These are phyloP conservation scores for Sapria himalayana DNA, from an alignment of 345 rosid species.

Conservation along the genomic window DNA sequence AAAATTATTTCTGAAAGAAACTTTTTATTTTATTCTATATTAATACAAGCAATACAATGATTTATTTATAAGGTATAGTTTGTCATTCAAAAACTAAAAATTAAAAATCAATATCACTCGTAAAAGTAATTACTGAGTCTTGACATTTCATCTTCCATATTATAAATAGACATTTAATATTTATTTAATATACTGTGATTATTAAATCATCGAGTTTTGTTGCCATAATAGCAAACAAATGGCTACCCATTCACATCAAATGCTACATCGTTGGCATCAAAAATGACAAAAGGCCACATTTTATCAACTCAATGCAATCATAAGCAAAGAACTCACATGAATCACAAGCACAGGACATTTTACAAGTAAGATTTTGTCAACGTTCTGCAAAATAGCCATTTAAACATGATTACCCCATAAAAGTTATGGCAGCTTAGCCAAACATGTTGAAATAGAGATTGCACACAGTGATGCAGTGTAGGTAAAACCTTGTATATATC, in stretches of 20 bases:
- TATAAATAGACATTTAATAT: background rate
- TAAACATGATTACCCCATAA: slow-evolving; percentile 7
- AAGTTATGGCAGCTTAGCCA: background rate
- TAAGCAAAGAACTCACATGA: slow-evolving; percentile 29
- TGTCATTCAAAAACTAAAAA: too few species aligned
- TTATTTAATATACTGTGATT: background rate
- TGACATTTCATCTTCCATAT: too few species aligned
- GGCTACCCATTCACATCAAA: background rate
- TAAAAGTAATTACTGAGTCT: too few species aligned
- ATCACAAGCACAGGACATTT: slow-evolving; percentile 62
- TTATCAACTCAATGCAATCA: too few species aligned
- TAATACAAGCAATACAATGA: too few species aligned
- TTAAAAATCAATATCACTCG: too few species aligned
- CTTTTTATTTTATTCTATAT: too few species aligned
- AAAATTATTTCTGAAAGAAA: too few species aligned
- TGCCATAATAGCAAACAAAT: background rate
- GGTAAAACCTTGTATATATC: slow-evolving; percentile 64
- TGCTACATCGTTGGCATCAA: background rate
- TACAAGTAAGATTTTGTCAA: slow-evolving; percentile 62
- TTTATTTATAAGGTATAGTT: too few species aligned
- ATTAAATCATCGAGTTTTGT: background rate
- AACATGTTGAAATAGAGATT: background rate
- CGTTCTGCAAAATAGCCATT: slow-evolving; percentile 33
- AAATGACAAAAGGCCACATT: slow-evolving; percentile 1
- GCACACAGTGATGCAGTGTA: background rate